phyloP scores from a whole-genome alignment of 2,329 filamentous ascomycete species.

The Botryosphaeria agaves region DNA sequence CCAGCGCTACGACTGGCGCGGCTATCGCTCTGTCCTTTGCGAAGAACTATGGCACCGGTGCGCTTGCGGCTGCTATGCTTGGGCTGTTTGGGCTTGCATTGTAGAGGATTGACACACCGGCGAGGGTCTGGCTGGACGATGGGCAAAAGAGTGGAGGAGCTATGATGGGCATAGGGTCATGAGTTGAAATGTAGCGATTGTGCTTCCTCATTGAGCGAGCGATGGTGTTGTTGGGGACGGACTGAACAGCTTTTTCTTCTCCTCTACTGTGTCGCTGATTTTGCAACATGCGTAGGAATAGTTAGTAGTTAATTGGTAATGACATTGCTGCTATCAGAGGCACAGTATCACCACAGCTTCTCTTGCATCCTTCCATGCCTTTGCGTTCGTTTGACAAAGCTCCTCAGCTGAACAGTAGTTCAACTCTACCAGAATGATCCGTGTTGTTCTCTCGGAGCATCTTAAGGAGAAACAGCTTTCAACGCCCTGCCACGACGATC shows the following conservation, averaged over 20 bases:
- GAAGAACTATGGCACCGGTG: constrained; percentile 33
- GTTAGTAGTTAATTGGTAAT: too few species aligned
- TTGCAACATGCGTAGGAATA: too few species aligned
- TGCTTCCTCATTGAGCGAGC: background rate
- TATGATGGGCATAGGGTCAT: background rate
- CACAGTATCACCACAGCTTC: too few species aligned
- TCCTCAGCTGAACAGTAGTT: too few species aligned
- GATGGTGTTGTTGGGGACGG: background rate
- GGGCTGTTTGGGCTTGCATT: constrained; percentile 40
- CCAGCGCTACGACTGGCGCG: constrained; percentile 12
- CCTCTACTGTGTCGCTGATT: too few species aligned
- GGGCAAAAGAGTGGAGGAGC: background rate
- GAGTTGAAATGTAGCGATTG: background rate
- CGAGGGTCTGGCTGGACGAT: too few species aligned
- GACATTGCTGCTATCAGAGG: too few species aligned
- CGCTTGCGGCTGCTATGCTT: constrained; percentile 35
- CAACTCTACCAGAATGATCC: too few species aligned
- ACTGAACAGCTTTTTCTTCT: too few species aligned
- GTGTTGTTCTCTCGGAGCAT: too few species aligned
- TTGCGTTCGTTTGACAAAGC: background rate
- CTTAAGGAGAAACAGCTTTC: too few species aligned
- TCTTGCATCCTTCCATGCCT: background rate
- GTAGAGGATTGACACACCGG: constrained; percentile 27
- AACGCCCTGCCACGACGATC: too few species aligned
- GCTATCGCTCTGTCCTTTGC: constrained; percentile 26